Evolutionary conservation across 164 flowering plant genomes (phyloP).

Genomic region (Annona cherimola): DNA sequence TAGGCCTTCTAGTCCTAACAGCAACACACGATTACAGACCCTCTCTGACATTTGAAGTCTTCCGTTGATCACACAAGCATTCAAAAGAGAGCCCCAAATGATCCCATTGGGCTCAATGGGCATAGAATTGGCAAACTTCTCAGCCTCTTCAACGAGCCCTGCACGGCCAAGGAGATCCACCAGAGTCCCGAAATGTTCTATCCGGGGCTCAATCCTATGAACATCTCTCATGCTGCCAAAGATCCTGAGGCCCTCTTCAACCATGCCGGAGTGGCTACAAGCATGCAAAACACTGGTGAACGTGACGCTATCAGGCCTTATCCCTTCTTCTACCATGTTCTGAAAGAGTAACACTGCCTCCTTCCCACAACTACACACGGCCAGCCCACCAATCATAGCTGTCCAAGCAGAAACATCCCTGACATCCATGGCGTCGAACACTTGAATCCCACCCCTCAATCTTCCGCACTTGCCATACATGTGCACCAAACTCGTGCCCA

Average conservation of each 20-base stretch:
- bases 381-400: constrained; percentile 35
- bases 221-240: constrained; percentile 24
- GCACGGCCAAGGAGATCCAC: constrained; percentile 38
- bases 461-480: constrained; percentile 88
- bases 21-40: neutral
- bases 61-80: constrained; percentile 5
- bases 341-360: constrained; percentile 24
- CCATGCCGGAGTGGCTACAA: constrained; percentile 38
- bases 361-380: constrained; percentile 29
- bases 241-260: constrained; percentile 29
- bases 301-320: constrained; percentile 31
- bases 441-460: constrained; percentile 28
- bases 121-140: constrained; percentile 14
- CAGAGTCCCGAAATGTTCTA: constrained; percentile 40
- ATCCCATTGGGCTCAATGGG: constrained; percentile 17
- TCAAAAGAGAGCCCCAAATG: constrained; percentile 23
- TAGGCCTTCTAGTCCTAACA: neutral
- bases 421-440: constrained; percentile 19
- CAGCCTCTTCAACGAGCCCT: constrained; percentile 17
- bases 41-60: neutral
- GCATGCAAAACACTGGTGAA: constrained; percentile 34
- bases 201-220: constrained; percentile 25
- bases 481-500: constrained; percentile 41
- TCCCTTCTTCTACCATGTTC: constrained; percentile 18
- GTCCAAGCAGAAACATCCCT: constrained; percentile 33